Conservation (phyloP, 106 monocot species). For the Chionographis japonica region DNA sequence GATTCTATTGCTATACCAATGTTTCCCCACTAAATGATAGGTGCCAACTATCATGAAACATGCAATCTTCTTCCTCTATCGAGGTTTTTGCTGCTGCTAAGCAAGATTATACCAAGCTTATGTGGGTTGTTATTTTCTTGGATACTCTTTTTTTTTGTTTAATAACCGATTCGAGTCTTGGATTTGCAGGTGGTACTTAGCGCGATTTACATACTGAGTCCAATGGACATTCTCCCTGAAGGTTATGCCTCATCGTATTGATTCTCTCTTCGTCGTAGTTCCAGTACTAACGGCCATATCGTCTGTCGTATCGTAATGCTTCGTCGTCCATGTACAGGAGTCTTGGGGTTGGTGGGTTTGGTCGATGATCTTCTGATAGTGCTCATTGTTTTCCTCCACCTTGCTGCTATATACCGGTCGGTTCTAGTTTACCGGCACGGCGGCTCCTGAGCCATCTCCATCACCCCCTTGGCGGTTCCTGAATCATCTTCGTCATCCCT, state of each 20-base stretch:
- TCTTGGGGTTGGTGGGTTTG: slow-evolving; percentile 66
- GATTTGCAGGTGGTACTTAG: slow-evolving; percentile 56
- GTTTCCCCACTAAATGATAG: too few relatives aligned
- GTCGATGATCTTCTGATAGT: slow-evolving; percentile 81
- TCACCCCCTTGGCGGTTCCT: slow-evolving; percentile 29
- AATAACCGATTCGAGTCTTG: background rate
- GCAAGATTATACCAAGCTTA: too few relatives aligned
- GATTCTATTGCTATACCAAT: too few relatives aligned
- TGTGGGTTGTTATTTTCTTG: too few relatives aligned
- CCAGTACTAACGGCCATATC: background rate
- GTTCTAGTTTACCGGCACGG: slow-evolving; percentile 83
- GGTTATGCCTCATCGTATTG: slow-evolving; percentile 21
- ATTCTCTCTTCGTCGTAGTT: background rate
- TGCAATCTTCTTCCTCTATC: too few relatives aligned
- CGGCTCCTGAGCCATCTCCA: slow-evolving; percentile 25
- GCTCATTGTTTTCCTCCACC: slow-evolving; percentile 82
- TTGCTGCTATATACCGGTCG: slow-evolving; percentile 81
- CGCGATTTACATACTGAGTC: slow-evolving; percentile 76
- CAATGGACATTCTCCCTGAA: slow-evolving; percentile 89
- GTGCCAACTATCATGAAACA: too few relatives aligned
- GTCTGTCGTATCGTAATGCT: background rate
- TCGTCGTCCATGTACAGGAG: slow-evolving; percentile 26
- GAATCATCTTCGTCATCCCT: background rate
- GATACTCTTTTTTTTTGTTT: background rate
- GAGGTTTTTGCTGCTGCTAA: too few relatives aligned